Conservation (phyloP, 441 rosid species). For the Euphorbia schlechtendalii region DNA sequence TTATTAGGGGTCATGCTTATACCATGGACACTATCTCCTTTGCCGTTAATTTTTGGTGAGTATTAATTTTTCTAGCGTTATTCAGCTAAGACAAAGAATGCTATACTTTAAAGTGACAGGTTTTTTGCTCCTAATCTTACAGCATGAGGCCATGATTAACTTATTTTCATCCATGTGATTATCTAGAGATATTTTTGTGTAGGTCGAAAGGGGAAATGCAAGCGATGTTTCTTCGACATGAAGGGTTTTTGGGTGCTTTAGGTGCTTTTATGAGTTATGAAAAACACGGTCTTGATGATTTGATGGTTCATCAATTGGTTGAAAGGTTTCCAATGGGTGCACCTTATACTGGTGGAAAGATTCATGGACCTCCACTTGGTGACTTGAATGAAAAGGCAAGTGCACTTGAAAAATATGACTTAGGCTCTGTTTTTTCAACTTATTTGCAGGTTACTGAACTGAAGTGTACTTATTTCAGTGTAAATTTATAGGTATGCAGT, state of each 20-base stretch:
- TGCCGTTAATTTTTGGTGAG: conserved; percentile 91
- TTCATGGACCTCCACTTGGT: conserved; percentile 91
- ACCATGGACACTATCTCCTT: conserved; percentile 97
- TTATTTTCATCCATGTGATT: not conserved
- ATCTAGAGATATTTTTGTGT: conserved; percentile 17
- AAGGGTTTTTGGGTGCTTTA: conserved; percentile 96
- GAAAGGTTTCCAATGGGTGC: conserved; percentile 99
- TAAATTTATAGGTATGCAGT: no score
- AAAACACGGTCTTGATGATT: conserved; percentile 90
- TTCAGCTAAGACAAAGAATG: conserved; percentile 5
- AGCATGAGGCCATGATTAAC: conserved; percentile 5
- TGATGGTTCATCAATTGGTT: conserved; percentile 94
- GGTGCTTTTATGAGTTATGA: conserved; percentile 99
- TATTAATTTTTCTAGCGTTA: not conserved
- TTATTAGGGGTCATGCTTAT: conserved; percentile 86
- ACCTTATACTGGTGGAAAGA: conserved; percentile 87
- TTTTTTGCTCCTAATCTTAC: conserved; percentile 12
- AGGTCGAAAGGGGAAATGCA: conserved; percentile 96
- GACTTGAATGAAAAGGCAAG: conserved; percentile 69
- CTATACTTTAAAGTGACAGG: no score
- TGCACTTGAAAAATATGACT: not conserved
- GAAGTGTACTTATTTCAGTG: no score
- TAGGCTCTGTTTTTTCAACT: no score
- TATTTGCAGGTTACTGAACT: no score
- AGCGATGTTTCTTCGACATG: conserved; percentile 98